A percentile compares a stretch with the other conserved stretches of the same genome.
Conservation (phyloP, 2,329 filamentous ascomycete species). For the Aspergillus fumigatiaffinis region DNA sequence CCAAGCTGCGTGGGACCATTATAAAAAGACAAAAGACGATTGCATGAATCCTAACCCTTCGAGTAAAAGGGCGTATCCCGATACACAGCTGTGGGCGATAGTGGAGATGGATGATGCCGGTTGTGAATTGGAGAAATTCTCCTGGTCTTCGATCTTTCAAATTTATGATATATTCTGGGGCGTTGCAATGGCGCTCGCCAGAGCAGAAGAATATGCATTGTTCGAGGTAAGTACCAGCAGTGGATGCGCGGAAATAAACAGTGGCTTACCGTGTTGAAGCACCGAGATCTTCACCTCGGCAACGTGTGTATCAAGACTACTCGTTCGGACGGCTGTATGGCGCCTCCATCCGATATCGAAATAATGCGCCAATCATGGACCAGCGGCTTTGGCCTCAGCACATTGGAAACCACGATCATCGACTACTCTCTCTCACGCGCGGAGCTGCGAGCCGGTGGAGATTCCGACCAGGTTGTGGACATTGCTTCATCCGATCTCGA, state of each 20-base stretch:
- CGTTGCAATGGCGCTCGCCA: constrained; percentile 57
- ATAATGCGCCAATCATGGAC: constrained; percentile 27
- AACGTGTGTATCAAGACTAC: constrained; percentile 57
- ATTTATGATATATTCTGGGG: constrained; percentile 66
- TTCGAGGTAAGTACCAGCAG: constrained; percentile 48
- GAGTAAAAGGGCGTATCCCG: constrained; percentile 50
- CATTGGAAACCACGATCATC: constrained; percentile 61
- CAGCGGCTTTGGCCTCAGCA: constrained; percentile 49
- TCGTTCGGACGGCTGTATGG: constrained; percentile 27
- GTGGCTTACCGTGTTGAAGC: constrained; percentile 31
- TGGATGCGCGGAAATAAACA: neutral
- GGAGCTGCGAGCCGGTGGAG: constrained; percentile 36
- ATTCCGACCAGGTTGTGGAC: constrained; percentile 21
- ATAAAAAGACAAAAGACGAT: constrained; percentile 39
- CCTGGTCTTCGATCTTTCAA: constrained; percentile 42
- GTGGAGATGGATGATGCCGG: constrained; percentile 66
- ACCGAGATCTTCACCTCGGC: constrained; percentile 63
- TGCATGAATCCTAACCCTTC: constrained; percentile 56
- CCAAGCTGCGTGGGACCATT: constrained; percentile 41
- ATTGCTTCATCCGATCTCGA: constrained; percentile 41
- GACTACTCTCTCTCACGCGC: constrained; percentile 66
- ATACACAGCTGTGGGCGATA: constrained; percentile 59
- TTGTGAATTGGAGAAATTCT: constrained; percentile 50
- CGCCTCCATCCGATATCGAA: constrained; percentile 30
- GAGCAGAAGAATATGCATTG: constrained; percentile 55